Evolutionary conservation across 108 stramenopile species (phyloP).

Genomic region (Aurantiochytrium sp.): DNA sequence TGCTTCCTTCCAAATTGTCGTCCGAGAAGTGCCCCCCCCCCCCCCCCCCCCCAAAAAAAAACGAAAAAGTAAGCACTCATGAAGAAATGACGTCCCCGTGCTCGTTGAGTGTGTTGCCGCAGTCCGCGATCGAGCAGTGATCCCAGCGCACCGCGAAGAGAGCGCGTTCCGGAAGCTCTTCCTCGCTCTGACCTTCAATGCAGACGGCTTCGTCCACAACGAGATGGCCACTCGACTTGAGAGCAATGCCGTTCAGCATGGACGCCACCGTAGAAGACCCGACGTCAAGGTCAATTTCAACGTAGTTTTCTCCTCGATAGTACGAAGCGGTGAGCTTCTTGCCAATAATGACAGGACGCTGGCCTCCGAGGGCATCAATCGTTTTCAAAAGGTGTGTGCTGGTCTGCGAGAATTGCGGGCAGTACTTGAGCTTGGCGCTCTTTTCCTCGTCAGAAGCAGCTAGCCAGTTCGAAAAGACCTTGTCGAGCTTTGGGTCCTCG

Average conservation of each 20-base stretch:
- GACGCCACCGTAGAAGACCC: not conserved
- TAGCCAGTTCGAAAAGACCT: not conserved
- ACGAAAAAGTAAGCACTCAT: not conserved
- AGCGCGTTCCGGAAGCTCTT: slow-evolving; percentile 3
- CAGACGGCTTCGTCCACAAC: not conserved
- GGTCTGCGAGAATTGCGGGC: not conserved
- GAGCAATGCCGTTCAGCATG: slow-evolving; percentile 2
- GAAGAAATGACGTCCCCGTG: not conserved
- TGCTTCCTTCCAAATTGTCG: no score
- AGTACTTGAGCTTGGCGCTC: slow-evolving; percentile 8
- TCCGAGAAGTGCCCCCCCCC: not conserved
- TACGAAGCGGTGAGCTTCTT: not conserved
- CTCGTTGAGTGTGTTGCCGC: not conserved
- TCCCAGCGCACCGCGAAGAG: slow-evolving; percentile 1
- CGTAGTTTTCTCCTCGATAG: not conserved
- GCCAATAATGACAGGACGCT: slow-evolving; percentile 3
- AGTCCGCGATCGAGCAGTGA: not conserved
- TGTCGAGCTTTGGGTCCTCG: not conserved
- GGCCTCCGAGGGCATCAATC: not conserved
- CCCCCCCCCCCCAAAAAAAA: not conserved
- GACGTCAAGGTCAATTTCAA: not conserved
- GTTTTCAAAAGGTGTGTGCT: not conserved
- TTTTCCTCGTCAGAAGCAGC: not conserved
- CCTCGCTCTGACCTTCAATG: not conserved
- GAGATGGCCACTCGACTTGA: not conserved